A percentile compares a stretch with the other conserved stretches of the same genome.
phyloP scores from a whole-genome alignment of 495 filamentous ascomycete genomes.

The Lepidopterella palustris region DNA sequence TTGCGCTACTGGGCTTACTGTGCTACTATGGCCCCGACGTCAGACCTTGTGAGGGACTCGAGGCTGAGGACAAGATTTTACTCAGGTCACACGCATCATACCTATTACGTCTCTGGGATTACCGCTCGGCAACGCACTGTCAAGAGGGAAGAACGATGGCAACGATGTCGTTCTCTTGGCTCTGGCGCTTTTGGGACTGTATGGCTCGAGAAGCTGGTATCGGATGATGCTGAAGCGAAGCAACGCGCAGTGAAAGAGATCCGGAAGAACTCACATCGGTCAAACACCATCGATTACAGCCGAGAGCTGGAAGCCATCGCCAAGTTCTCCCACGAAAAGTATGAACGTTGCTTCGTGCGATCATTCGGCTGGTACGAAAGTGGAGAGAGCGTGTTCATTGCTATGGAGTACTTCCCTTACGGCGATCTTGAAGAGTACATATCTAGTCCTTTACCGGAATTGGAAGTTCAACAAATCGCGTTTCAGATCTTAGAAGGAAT shows the following conservation, averaged over 20 bases:
- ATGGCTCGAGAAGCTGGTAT: constrained; percentile 34
- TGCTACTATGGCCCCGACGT: constrained; percentile 9
- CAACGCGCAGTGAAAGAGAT: constrained; percentile 35
- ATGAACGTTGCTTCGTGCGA: constrained; percentile 30
- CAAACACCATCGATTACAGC: constrained; percentile 26
- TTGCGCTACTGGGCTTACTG: neutral
- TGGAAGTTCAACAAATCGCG: neutral
- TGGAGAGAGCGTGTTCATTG: constrained; percentile 31
- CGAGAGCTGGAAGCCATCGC: constrained; percentile 41
- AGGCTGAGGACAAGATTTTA: constrained; percentile 29
- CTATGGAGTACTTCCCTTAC: constrained; percentile 37
- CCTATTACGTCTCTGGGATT: constrained; percentile 16
- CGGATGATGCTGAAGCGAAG: constrained; percentile 18
- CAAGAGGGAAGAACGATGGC: constrained; percentile 29
- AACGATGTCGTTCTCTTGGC: constrained; percentile 27
- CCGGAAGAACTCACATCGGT: neutral
- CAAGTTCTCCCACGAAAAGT: constrained; percentile 40
- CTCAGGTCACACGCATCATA: constrained; percentile 26
- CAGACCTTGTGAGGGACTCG: constrained; percentile 32
- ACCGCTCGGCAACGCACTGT: constrained; percentile 5
- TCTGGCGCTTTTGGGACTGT: constrained; percentile 34
- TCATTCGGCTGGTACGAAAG: constrained; percentile 38
- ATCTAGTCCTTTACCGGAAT: neutral
- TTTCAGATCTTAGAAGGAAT: constrained; percentile 25
- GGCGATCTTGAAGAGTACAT: neutral